Percentiles rank a stretch among this genome's conserved stretches.
phyloP scores from a whole-genome alignment of 352 stramenopile genomes.

The Phytopythium cucurbitacearum region DNA sequence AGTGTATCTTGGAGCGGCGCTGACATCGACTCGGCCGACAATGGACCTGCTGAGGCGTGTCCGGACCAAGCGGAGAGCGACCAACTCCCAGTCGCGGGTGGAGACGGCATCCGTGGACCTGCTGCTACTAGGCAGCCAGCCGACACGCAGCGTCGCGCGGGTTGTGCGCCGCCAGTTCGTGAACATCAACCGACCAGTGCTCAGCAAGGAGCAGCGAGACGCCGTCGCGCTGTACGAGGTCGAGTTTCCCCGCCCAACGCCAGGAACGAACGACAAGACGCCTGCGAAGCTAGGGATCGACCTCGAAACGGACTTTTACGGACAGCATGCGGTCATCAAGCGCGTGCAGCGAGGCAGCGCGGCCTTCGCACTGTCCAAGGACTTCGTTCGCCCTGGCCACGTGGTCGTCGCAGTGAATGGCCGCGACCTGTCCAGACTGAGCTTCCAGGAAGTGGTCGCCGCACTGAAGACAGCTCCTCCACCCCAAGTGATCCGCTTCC shows the following conservation, averaged over 20 bases:
- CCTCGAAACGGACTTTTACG: constrained; percentile 58
- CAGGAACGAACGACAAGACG: constrained; percentile 1
- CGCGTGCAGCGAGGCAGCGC: constrained; percentile 24
- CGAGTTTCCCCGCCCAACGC: constrained; percentile 28
- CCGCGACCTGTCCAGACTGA: constrained; percentile 22
- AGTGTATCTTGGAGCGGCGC: too few species aligned
- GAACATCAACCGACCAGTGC: constrained; percentile 31
- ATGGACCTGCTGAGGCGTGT: too few species aligned
- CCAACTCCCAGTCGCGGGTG: too few species aligned
- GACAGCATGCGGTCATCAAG: constrained; percentile 41
- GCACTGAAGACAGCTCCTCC: constrained; percentile 15
- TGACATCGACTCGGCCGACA: too few species aligned
- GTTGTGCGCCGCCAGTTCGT: constrained; percentile 40
- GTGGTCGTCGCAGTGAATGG: constrained; percentile 50
- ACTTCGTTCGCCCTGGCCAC: constrained; percentile 27
- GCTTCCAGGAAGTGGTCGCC: constrained; percentile 29
- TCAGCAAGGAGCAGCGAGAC: constrained; percentile 19
- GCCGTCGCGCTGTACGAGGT: constrained; percentile 46
- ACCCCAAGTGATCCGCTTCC: constrained; percentile 41
- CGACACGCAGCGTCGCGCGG: constrained; percentile 8
- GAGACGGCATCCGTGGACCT: too few species aligned
- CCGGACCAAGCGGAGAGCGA: too few species aligned
- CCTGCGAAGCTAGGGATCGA: constrained; percentile 33
- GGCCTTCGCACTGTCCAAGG: constrained; percentile 21
- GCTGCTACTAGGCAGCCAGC: too few species aligned